Evolutionary conservation across 2,329 filamentous ascomycete genomes (phyloP).

Genomic region (Botrytis byssoidea): DNA sequence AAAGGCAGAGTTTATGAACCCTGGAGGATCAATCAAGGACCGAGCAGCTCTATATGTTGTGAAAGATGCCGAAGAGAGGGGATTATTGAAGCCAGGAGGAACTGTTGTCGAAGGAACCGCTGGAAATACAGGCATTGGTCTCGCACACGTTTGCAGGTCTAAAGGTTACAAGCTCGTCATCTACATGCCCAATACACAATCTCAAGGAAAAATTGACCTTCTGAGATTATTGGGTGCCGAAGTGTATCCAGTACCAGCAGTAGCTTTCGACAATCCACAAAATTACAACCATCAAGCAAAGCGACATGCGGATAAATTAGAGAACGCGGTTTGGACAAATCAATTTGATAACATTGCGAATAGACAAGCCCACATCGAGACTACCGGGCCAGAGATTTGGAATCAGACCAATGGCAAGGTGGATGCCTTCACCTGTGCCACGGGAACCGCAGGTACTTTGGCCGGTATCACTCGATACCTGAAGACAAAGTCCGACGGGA

Average conservation of each 20-base stretch:
- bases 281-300: conserved; percentile 98
- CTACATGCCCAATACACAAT: conserved; percentile 99
- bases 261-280: conserved; percentile 88
- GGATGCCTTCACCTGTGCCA: conserved; percentile 94
- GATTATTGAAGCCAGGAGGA: conserved; percentile 77
- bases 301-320: conserved; percentile 79
- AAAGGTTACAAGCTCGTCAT: conserved; percentile 94
- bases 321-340: conserved; percentile 96
- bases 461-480: conserved; percentile 86
- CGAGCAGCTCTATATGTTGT: conserved; percentile 93
- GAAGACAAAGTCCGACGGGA: conserved; percentile 75
- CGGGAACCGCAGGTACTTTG: conserved; percentile 87
- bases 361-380: conserved; percentile 90
- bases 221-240: conserved; percentile 88
- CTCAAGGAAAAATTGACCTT: conserved; percentile 95
- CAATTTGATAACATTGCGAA: conserved; percentile 98
- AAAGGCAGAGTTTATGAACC: conserved; percentile 99
- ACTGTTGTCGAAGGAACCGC: conserved; percentile 97
- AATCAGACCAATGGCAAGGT: conserved; percentile 80
- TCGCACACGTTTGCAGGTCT: conserved; percentile 91
- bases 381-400: conserved; percentile 97
- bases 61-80: conserved; percentile 85
- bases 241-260: conserved; percentile 92
- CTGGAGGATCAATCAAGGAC: conserved; percentile 94
- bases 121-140: conserved; percentile 95